Evolutionary conservation across 495 filamentous ascomycete species (phyloP), one percentile per base, ranked within the genome.

Genomic region (Penicillium lividum): DNA sequence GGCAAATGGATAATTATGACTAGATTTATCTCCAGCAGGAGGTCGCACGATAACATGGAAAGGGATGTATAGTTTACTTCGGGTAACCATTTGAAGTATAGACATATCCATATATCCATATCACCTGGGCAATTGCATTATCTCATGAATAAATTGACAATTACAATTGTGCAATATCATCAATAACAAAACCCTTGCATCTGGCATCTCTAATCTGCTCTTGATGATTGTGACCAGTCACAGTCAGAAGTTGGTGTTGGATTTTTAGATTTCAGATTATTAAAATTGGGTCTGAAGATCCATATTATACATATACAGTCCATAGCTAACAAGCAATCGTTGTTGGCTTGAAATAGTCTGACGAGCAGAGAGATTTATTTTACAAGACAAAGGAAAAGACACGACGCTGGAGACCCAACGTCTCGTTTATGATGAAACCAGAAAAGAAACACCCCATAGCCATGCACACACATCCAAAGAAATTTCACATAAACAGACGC

Each of bases 401-500:
- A 3, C 18, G 22, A 47, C 29, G 49, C 64, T 56, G 46, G 54
- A 64, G 60, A 64, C 58, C 33, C 49, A 36, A 40, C 16, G 44
- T 61, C 63, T 57, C 49, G 47, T 62, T 33, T 58, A n/a, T 62
- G 44, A 30, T 28, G 11, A 31, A 31, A 7, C 29, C 16, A 36
- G 43, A 57, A 53, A 57, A 56, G 51, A 45, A 57, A 51, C 62
- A 60, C 68, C 62, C 62, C 68, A 34, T 60, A 59, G 53, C 58
- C 34, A 69, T 69, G 65, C 65, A 65, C 44, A 57, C 49, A 43
- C n/a, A 51, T 27, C 7, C 51, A 36, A 45, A 44, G 9, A 27
- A 33, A n/a, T 11, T 30, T 80, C 65, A 83, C 80, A 82, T 83
- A 66, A 98, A 86, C 71, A 98, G 77, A 63, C 93, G 84, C 93